These are phyloP conservation scores for Cenchrus fungigraminus DNA, from an alignment of 176 grass and related monocot genomes.

Conservation along the genomic window DNA sequence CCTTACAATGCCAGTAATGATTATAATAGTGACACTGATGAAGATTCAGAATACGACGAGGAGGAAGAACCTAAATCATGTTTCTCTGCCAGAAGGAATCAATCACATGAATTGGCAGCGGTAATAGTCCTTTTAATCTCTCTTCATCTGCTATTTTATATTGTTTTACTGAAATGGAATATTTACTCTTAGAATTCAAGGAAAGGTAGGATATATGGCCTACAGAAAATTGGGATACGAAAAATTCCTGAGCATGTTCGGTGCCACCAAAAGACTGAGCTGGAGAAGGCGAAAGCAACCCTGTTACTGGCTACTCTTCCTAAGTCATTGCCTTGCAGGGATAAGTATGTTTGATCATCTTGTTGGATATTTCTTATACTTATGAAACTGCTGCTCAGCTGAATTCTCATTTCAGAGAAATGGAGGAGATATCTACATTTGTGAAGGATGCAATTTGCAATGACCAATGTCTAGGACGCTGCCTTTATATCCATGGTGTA, in stretches of 20 bases:
- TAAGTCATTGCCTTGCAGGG: conserved; percentile 91
- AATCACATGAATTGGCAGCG: conserved; percentile 60
- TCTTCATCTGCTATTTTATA: conserved; percentile 14
- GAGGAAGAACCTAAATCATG: conserved; percentile 51
- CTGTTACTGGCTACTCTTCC: conserved; percentile 88
- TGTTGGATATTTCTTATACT: conserved; percentile 10
- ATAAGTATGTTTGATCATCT: conserved; percentile 65
- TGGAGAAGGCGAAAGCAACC: conserved; percentile 91
- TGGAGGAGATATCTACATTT: conserved; percentile 89
- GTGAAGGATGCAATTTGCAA: conserved; percentile 90
- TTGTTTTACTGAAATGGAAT: conserved; percentile 38
- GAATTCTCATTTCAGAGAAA: conserved; percentile 68
- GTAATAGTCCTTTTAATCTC: conserved; percentile 43
- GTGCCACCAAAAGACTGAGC: conserved; percentile 68
- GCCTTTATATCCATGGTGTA: conserved; percentile 98
- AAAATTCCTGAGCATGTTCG: conserved; percentile 80
- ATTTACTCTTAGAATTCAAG: conserved; percentile 59
- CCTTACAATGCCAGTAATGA: conserved; percentile 59
- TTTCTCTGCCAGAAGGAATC: conserved; percentile 44
- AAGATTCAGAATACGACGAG: conserved; percentile 74
- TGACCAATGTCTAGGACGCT: conserved; percentile 88
- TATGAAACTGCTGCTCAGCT: conserved; percentile 29
- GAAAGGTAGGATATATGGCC: conserved; percentile 81
- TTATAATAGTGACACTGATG: conserved; percentile 55
- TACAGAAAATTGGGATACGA: conserved; percentile 79